Evolutionary conservation across 495 filamentous ascomycete species (phyloP), one percentile per base, ranked within the genome.

Genomic region (Podospora appendiculata): DNA sequence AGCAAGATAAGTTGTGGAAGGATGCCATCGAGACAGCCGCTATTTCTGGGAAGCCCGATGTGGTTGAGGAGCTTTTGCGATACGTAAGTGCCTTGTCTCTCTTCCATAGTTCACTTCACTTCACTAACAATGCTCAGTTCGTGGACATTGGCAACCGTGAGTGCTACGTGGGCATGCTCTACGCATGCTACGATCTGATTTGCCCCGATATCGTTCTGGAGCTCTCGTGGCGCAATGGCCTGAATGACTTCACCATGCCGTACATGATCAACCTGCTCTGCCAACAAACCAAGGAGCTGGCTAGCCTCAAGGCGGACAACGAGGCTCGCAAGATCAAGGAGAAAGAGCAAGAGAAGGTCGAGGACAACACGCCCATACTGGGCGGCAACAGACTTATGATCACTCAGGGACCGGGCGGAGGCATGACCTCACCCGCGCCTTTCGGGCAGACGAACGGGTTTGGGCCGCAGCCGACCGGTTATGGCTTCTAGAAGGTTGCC

Each of bases 1-100:
- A 99, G 80, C 94, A 97, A 67, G 94, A 99, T 75, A 97, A 95
- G 81, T 77, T 99, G 36, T 99, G 91, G 84, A 96, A 96, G 79
- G 94, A 99, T 78, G 94, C 94, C 32, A 97, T 99, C 58, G 94
- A 99, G 78, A 99, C 94, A 25, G 81, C 94, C 11, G 94, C 94
- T n/a, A 91, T 96, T 42, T 96, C 91, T 52, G 80, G 79, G 62
- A 95, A 96, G 77, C 54, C 79, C 8, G 90, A 95, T 41, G 87
- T 97, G 41, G 94, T 96, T 41, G 94, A 97, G 68, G 94, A 97
- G 57, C 78, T 99, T 49, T 76, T 97, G 36, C 84, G 90, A 67
- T 99, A 97, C 70, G 93, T 96, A 84, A 86, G 93, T 85, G 44
- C 34, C 35, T 41, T 34, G 33, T 41, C 44, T 41, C 8, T 14